Conservation (phyloP, 2,329 filamentous ascomycete genomes). For the Chaetoscypha palmicola region DNA sequence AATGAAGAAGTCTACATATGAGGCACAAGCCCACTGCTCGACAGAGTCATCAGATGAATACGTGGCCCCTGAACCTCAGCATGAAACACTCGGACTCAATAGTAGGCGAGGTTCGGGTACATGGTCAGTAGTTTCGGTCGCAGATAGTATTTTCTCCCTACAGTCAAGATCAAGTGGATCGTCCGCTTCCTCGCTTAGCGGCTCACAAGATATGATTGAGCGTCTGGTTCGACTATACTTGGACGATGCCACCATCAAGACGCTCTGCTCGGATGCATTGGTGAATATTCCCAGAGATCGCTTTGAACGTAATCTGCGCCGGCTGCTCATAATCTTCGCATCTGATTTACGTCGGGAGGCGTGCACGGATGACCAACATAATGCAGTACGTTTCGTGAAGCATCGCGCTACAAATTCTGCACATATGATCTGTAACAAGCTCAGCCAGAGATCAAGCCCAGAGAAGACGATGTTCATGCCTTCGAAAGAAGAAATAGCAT, state of each 20-base stretch:
- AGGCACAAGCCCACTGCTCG: too few species aligned
- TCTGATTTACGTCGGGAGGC: slow-evolving; percentile 9
- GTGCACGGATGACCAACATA: slow-evolving; percentile 4
- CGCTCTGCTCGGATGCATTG: slow-evolving; percentile 7
- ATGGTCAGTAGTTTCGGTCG: slow-evolving; percentile 7
- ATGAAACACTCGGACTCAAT: too few species aligned
- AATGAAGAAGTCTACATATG: too few species aligned
- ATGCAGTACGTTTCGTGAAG: slow-evolving; percentile 12
- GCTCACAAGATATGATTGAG: slow-evolving; percentile 8
- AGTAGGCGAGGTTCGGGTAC: not conserved
- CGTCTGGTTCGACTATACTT: slow-evolving; percentile 11
- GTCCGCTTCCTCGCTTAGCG: slow-evolving; percentile 11
- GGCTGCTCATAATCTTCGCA: slow-evolving; percentile 11
- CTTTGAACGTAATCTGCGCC: slow-evolving; percentile 12
- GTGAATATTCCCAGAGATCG: slow-evolving; percentile 2
- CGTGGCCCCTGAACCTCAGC: too few species aligned
- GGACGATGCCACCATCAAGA: slow-evolving; percentile 5
- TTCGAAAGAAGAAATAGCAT: not conserved
- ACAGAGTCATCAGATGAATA: too few species aligned
- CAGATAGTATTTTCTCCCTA: slow-evolving; percentile 11
- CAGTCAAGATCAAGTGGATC: slow-evolving; percentile 1
- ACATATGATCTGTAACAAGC: slow-evolving; percentile 12
- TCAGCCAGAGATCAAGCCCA: not conserved
- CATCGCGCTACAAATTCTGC: slow-evolving; percentile 14
- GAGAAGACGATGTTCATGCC: not conserved